Conservation (phyloP, 805 yeast species). For the Wickerhamiella australiensis region DNA sequence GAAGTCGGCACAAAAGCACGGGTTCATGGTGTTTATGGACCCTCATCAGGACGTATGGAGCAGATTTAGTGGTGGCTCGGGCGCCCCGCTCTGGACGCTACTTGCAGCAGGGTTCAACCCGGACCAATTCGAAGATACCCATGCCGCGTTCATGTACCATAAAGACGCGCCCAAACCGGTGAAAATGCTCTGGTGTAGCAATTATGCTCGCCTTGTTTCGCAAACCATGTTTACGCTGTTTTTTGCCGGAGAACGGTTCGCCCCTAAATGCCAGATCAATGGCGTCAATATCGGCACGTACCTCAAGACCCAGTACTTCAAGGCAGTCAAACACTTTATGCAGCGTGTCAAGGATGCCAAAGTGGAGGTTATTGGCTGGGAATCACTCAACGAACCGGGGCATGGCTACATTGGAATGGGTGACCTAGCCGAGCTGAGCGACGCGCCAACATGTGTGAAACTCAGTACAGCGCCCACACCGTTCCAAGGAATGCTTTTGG, state of each 20-base stretch:
- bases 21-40: slow-evolving; percentile 68
- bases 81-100: slow-evolving; percentile 89
- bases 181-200: slow-evolving; percentile 88
- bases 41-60: slow-evolving; percentile 96
- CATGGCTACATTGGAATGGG: slow-evolving; percentile 56
- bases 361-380: slow-evolving; percentile 55
- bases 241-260: slow-evolving; percentile 62
- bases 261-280: slow-evolving; percentile 62
- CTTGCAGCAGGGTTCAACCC: slow-evolving; percentile 86
- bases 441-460: slow-evolving; percentile 36
- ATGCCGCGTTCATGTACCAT: slow-evolving; percentile 72
- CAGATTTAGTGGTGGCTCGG: slow-evolving; percentile 79
- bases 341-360: slow-evolving; percentile 29
- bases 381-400: slow-evolving; percentile 76
- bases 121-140: slow-evolving; percentile 47
- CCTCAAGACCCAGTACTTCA: slow-evolving; percentile 50
- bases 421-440: slow-evolving; percentile 33
- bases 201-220: slow-evolving; percentile 60
- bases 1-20: slow-evolving; percentile 40
- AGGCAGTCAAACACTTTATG: slow-evolving; percentile 42
- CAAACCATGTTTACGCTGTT: slow-evolving; percentile 81
- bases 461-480: slow-evolving; percentile 78
- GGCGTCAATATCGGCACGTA: slow-evolving; percentile 68
- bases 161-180: slow-evolving; percentile 28
- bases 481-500: slow-evolving; percentile 58